Percentiles rank a stretch among this genome's conserved stretches.
phyloP scores from a whole-genome alignment of 805 yeast species.

The Ogataea polymorpha region DNA sequence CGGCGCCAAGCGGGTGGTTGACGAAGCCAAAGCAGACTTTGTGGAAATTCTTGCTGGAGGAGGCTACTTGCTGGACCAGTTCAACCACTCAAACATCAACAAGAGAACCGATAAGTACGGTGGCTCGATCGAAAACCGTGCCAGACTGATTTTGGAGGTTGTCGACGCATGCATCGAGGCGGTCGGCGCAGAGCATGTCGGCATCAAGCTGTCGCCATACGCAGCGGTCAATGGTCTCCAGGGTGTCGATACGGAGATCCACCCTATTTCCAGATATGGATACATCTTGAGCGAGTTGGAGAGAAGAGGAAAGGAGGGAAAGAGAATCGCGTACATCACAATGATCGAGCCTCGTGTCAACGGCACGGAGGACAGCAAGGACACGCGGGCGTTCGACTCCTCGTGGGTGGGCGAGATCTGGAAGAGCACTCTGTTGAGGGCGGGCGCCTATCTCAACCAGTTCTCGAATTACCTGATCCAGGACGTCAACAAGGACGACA shows the following conservation, averaged over 20 bases:
- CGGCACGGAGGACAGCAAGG: too few species aligned
- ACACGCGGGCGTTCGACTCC: too few species aligned
- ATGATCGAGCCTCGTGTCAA: too few species aligned
- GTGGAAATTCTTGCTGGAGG: conserved; percentile 40
- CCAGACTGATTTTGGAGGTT: too few species aligned
- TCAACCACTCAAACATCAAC: conserved; percentile 34
- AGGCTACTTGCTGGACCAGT: conserved; percentile 39
- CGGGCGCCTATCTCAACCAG: conserved; percentile 27
- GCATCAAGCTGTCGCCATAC: conserved; percentile 48
- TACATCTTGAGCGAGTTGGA: conserved; percentile 41
- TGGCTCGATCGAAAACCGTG: conserved; percentile 40
- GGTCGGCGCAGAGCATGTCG: conserved; percentile 49
- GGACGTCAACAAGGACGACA: conserved; percentile 32
- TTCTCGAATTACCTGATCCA: too few species aligned
- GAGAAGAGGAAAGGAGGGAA: too few species aligned
- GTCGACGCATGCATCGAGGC: conserved; percentile 48
- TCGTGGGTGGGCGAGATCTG: conserved; percentile 31
- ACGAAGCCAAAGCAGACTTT: conserved; percentile 37
- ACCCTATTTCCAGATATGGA: conserved; percentile 35
- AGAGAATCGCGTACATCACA: too few species aligned
- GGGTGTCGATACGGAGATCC: conserved; percentile 36
- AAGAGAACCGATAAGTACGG: conserved; percentile 41
- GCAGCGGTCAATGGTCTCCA: conserved; percentile 38
- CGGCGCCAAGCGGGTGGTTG: conserved; percentile 41
- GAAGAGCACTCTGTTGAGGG: conserved; percentile 32